A percentile compares a stretch with the other conserved stretches of the same genome.
phyloP scores from a whole-genome alignment of 805 yeast species.

The Cyberlindnera bimundalis region DNA sequence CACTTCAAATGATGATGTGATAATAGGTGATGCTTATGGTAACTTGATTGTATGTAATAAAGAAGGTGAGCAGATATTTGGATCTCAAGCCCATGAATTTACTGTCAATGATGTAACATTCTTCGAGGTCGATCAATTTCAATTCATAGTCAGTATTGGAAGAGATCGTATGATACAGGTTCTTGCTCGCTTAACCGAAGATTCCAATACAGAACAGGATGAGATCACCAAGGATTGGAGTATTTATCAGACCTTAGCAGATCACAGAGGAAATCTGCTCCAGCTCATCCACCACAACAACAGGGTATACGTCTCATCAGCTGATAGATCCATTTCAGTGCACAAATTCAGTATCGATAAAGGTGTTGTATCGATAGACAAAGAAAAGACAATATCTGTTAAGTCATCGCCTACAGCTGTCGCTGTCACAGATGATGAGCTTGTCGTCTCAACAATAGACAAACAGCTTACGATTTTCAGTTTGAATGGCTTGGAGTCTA shows the following conservation, averaged over 20 bases:
- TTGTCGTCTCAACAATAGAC: conserved; percentile 52
- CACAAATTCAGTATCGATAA: conserved; percentile 36
- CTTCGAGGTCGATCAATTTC: conserved; percentile 29
- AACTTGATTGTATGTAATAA: conserved; percentile 28
- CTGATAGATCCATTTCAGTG: conserved; percentile 58
- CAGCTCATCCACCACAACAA: conserved; percentile 31
- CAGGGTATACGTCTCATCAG: conserved; percentile 49
- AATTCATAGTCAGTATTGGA: conserved; percentile 45
- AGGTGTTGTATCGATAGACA: conserved; percentile 23
- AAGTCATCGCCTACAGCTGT: conserved; percentile 50
- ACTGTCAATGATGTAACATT: conserved; percentile 43
- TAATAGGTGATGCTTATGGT: conserved; percentile 52
- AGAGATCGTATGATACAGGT: conserved; percentile 65
- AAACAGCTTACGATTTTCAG: conserved; percentile 42
- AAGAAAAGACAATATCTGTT: conserved; percentile 46
- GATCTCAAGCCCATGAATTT: conserved; percentile 48
- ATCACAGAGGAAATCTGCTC: conserved; percentile 52
- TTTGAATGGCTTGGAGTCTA: conserved; percentile 30
- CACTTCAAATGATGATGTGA: conserved; percentile 26
- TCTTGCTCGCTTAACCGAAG: conserved; percentile 29
- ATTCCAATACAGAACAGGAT: conserved; percentile 9
- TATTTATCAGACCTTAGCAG: conserved; percentile 54
- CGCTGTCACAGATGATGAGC: conserved; percentile 33
- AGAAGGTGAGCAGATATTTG: conserved; percentile 22
- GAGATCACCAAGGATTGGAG: conserved; percentile 39